These are phyloP conservation scores for Magnaporthiopsis poae DNA, from an alignment of 2,329 filamentous ascomycete genomes.

Conservation along the genomic window DNA sequence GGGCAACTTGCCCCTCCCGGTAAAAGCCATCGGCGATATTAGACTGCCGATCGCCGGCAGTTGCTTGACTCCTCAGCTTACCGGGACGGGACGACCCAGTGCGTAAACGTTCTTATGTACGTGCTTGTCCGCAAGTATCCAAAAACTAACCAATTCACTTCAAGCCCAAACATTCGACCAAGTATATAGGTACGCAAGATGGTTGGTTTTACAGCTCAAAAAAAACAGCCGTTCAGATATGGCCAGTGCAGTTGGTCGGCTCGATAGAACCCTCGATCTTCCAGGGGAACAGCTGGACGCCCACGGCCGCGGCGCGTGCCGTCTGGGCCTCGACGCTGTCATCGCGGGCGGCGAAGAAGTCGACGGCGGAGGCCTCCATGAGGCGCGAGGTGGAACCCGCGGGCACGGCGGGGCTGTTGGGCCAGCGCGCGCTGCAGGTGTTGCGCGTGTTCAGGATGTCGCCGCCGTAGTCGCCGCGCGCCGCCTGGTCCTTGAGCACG, in stretches of 20 bases:
- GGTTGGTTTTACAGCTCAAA: too few relatives aligned
- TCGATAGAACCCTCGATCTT: neutral
- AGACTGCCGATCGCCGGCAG: too few relatives aligned
- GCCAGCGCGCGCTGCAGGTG: neutral
- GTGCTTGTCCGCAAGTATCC: too few relatives aligned
- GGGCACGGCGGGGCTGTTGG: constrained; percentile 1
- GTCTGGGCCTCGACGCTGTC: constrained; percentile 6
- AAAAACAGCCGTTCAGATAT: neutral
- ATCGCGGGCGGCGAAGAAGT: neutral
- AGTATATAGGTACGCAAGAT: neutral
- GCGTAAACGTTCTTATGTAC: too few relatives aligned
- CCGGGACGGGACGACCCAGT: too few relatives aligned
- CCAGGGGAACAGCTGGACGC: neutral
- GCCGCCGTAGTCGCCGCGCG: constrained; percentile 5
- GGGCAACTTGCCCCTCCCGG: too few relatives aligned
- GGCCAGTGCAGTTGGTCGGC: neutral
- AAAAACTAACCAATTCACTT: too few relatives aligned
- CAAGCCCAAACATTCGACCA: too few relatives aligned
- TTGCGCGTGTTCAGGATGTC: neutral
- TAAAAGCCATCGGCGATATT: too few relatives aligned
- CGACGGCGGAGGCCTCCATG: neutral
- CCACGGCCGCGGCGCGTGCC: neutral
- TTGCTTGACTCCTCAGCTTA: too few relatives aligned
- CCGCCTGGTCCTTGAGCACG: constrained; percentile 7
- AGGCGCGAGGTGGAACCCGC: neutral